Percentiles rank a stretch among this genome's conserved stretches.
phyloP scores from a whole-genome alignment of 495 filamentous ascomycete genomes.

The Cudoniella acicularis region DNA sequence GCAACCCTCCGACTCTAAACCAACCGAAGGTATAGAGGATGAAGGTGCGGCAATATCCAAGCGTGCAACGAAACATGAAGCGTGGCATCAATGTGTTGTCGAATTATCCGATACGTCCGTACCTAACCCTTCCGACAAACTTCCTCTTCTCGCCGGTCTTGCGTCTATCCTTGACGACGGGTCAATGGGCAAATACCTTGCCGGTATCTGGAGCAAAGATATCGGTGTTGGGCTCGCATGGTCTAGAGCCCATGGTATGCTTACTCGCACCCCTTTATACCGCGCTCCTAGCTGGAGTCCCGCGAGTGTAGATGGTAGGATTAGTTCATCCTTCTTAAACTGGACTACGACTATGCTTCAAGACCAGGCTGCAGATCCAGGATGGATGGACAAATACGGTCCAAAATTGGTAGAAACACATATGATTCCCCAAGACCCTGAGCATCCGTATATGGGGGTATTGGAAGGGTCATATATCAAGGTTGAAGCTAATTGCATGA shows the following conservation, averaged over 20 bases:
- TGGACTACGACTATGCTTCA: background rate
- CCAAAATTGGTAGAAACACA: background rate
- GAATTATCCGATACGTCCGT: background rate
- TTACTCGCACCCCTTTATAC: background rate
- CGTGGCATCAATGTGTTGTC: background rate
- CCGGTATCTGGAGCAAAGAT: background rate
- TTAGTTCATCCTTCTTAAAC: background rate
- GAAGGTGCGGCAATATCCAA: background rate
- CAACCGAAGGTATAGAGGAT: background rate
- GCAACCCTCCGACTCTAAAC: background rate
- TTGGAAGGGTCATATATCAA: background rate
- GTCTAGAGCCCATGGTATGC: background rate
- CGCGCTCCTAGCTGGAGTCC: background rate
- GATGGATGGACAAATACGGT: background rate
- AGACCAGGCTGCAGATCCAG: background rate
- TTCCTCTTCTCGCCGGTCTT: background rate
- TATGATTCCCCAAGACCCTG: background rate
- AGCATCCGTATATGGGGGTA: background rate
- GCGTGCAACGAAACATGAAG: background rate
- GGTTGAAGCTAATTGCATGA: background rate
- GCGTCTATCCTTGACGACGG: background rate
- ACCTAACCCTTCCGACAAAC: background rate
- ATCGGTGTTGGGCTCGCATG: background rate
- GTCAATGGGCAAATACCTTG: background rate
- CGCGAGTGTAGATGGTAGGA: background rate